Conservation (phyloP, 164 flowering plant genomes). For the Tetrastigma voinierianum region DNA sequence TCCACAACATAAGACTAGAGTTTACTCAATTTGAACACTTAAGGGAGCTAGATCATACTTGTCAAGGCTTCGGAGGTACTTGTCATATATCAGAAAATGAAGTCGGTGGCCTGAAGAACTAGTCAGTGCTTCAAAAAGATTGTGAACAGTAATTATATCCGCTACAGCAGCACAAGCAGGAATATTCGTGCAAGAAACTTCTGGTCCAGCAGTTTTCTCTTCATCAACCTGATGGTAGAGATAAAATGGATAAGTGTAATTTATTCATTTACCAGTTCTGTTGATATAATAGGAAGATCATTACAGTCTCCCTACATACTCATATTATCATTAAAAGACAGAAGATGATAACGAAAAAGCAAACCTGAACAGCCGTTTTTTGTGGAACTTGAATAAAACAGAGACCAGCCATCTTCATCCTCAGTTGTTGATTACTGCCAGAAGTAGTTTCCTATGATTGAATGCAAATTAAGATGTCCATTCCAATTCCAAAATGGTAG, state of each 20-base stretch:
- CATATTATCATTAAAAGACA: background rate
- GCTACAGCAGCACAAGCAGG: conserved; percentile 70
- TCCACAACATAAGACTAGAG: background rate
- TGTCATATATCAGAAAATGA: conserved; percentile 79
- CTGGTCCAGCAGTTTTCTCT: conserved; percentile 74
- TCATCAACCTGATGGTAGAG: conserved; percentile 62
- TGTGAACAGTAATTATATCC: conserved; percentile 68
- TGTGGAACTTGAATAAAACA: conserved; percentile 70
- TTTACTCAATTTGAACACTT: conserved; percentile 7
- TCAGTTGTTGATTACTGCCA: conserved; percentile 36
- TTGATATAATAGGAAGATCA: background rate
- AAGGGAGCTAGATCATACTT: conserved; percentile 51
- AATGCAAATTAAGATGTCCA: conserved; percentile 1
- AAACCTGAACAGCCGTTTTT: conserved; percentile 87
- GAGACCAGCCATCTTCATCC: conserved; percentile 75
- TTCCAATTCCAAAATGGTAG: conserved; percentile 6
- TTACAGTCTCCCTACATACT: background rate
- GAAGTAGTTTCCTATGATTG: conserved; percentile 41
- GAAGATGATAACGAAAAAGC: background rate
- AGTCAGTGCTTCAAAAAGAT: conserved; percentile 82
- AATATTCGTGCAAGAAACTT: conserved; percentile 87
- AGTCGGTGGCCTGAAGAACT: conserved; percentile 61
- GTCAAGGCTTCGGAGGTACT: conserved; percentile 79
- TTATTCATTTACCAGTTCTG: background rate
- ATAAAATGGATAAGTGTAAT: background rate